phyloP scores from a whole-genome alignment of 495 filamentous ascomycete species.

The Penicillium maclennaniae region DNA sequence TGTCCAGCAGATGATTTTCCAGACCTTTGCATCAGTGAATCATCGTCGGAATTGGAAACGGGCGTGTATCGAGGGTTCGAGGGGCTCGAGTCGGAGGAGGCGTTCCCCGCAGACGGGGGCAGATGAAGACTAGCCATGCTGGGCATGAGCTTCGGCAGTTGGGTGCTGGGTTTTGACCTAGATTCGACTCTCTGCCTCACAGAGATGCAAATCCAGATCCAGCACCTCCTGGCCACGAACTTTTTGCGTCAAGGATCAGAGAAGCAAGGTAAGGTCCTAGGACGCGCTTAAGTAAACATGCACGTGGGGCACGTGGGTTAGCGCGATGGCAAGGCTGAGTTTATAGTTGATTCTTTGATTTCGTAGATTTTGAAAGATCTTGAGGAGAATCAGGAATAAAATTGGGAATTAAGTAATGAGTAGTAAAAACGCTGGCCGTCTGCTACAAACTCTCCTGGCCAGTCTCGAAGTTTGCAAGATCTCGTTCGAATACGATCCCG shows the following conservation, averaged over 20 bases:
- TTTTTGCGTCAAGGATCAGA: neutral
- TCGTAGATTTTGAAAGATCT: neutral
- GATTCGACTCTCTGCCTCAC: neutral
- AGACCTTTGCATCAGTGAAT: slow-evolving; percentile 5
- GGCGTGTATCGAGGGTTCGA: slow-evolving; percentile 35
- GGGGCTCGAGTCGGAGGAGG: slow-evolving; percentile 26
- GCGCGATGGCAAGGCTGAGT: neutral
- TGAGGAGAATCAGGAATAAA: neutral
- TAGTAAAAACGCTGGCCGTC: no score
- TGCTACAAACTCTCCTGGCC: no score
- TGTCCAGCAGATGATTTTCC: slow-evolving; percentile 17
- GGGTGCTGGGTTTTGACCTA: no score
- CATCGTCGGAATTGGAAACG: slow-evolving; percentile 34
- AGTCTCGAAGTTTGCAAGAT: no score
- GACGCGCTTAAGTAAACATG: neutral
- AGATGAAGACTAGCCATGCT: slow-evolving; percentile 27
- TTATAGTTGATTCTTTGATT: neutral
- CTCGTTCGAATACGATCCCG: no score
- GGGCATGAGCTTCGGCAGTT: neutral
- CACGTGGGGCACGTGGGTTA: neutral
- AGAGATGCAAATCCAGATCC: neutral
- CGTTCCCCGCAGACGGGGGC: slow-evolving; percentile 26
- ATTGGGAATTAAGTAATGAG: neutral
- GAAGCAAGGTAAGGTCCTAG: neutral
- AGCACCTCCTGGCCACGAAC: neutral